Base-by-base conservation (phyloP, 331 rosid genomes). In the Saraca asoca region DNA sequence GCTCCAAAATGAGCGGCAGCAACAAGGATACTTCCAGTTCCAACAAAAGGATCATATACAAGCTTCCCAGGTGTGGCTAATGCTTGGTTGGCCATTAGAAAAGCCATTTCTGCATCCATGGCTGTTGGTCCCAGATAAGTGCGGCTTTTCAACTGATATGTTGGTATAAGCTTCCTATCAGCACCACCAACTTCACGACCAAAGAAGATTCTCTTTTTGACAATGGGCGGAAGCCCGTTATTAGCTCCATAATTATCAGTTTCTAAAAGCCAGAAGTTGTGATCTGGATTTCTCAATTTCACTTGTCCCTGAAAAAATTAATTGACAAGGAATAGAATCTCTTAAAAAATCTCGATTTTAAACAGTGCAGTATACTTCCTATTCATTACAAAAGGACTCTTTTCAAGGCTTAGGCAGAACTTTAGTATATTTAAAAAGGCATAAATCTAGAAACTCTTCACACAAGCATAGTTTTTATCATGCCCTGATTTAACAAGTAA, bases 51-150 rank as follows among this genome's bases (percentile, higher is more conserved):
- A 60, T 93, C 98, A 75, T 65, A 89, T 50, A 93, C 81, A 43
- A 93, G 91, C 82, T 89, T 93, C 64, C 96, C 96, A 0, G 91
- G 71, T 52, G 78, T 41, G 29, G 83, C 91, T 50, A 89, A 78
- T 41, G 94, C 96, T 81, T 93, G 98, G 72, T 93, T 93, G 74
- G 91, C 96, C 98, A 93, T 93, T 60, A 93, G 78, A 80, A 93
- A 89, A 61, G 96, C 96, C 75, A 93, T 81, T 81, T 93, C 98
- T 4, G 98, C 96, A 81, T 93, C 98, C 98, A 93, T 93, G 67
- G 98, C 98, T 12, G 98, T 93, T 73, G 98, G 98, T 50, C 98
- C 98, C 53, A 93, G 95, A 84, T 93, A 93, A 57, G 61, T 81
- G 43, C 96, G 98, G 72, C 94, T 92, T 79, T 92, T 92, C 78